phyloP scores from a whole-genome alignment of 495 filamentous ascomycete genomes.

The Aspergillus ellipticus region DNA sequence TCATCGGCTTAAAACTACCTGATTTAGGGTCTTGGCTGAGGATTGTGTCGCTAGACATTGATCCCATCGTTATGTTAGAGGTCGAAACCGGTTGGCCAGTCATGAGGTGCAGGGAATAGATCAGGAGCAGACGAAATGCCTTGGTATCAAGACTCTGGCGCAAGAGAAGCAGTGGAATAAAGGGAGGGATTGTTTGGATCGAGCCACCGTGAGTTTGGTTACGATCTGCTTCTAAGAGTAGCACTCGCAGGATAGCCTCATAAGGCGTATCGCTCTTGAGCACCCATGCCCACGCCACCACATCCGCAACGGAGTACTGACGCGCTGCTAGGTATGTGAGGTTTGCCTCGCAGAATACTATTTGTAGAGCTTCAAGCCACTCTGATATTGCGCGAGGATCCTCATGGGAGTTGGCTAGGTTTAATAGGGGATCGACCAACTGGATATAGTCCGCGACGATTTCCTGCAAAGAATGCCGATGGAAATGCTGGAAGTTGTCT shows the following conservation, averaged over 20 bases:
- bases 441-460: slow-evolving; percentile 40
- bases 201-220: slow-evolving; percentile 4
- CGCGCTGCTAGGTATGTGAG: slow-evolving; percentile 31
- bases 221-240: slow-evolving; percentile 29
- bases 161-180: slow-evolving; percentile 49
- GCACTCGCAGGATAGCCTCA: slow-evolving; percentile 40
- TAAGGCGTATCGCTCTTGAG: slow-evolving; percentile 40
- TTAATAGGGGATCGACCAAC: slow-evolving; percentile 32
- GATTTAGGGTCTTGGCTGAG: slow-evolving; percentile 14
- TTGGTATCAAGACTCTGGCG: slow-evolving; percentile 40
- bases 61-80: background rate
- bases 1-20: slow-evolving; percentile 9
- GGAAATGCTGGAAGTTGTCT: slow-evolving; percentile 10
- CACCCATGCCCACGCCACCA: slow-evolving; percentile 58
- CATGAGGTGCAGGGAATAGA: slow-evolving; percentile 38
- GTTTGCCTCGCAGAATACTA: slow-evolving; percentile 33
- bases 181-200: slow-evolving; percentile 35
- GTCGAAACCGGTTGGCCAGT: slow-evolving; percentile 27
- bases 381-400: slow-evolving; percentile 3
- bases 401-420: background rate
- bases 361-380: slow-evolving; percentile 12
- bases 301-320: slow-evolving; percentile 45
- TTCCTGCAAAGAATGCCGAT: slow-evolving; percentile 28
- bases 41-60: slow-evolving; percentile 5
- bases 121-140: slow-evolving; percentile 43